Evolutionary conservation across 1,139 yeast species (phyloP).

Genomic region (Geotrichum phurueaensis): DNA sequence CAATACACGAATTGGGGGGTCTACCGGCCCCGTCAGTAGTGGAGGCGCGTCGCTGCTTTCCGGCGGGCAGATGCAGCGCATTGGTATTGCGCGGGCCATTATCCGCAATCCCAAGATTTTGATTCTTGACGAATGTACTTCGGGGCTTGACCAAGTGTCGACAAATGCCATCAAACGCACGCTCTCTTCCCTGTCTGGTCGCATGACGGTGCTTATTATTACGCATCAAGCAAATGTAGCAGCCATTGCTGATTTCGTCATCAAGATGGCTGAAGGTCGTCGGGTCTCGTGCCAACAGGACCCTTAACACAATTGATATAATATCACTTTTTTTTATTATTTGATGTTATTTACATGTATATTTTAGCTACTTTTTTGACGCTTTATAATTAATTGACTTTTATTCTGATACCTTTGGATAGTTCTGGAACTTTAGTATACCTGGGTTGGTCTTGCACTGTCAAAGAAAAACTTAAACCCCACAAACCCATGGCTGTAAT

Average conservation of each 20-base stretch:
- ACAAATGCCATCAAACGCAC: slow-evolving; percentile 36
- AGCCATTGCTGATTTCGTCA: slow-evolving; percentile 32
- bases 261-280: slow-evolving; percentile 19
- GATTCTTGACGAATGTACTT: slow-evolving; percentile 68
- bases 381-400: no score
- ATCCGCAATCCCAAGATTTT: slow-evolving; percentile 53
- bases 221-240: slow-evolving; percentile 86
- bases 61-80: slow-evolving; percentile 86
- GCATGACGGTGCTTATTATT: slow-evolving; percentile 67
- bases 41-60: slow-evolving; percentile 42
- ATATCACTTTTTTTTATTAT: not conserved
- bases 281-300: not conserved
- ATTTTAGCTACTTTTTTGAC: not conserved
- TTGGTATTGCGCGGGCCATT: slow-evolving; percentile 78
- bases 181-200: slow-evolving; percentile 50
- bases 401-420: not conserved
- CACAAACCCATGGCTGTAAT: not conserved
- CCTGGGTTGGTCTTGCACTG: not conserved
- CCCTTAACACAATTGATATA: not conserved
- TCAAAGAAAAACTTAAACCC: not conserved
- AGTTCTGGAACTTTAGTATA: not conserved
- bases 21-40: slow-evolving; percentile 25
- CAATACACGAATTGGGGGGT: slow-evolving; percentile 47
- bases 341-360: not conserved
- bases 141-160: slow-evolving; percentile 61